These are phyloP conservation scores for Aspergillus ochraceoroseus DNA, from an alignment of 2,329 filamentous ascomycete species.

Conservation along the genomic window DNA sequence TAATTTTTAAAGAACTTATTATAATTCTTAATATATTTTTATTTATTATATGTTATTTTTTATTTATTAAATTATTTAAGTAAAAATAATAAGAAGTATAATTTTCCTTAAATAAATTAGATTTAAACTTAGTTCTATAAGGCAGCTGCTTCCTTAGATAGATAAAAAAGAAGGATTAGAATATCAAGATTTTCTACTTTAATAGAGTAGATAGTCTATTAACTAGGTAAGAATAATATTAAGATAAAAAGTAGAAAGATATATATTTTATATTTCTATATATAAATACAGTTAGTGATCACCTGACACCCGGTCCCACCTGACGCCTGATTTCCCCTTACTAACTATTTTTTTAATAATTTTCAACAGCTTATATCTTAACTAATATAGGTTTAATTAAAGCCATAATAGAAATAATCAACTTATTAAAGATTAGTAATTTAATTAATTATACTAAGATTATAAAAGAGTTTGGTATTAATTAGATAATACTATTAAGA, in stretches of 20 bases:
- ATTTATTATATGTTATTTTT: neutral
- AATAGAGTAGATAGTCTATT: neutral
- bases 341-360: too few relatives aligned
- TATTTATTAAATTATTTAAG: neutral
- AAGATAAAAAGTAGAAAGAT: neutral
- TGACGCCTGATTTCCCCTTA: too few relatives aligned
- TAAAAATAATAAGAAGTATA: neutral
- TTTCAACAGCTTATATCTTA: too few relatives aligned
- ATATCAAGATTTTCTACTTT: conserved; percentile 2
- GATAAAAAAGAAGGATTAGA: neutral
- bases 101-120: neutral
- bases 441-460: too few relatives aligned
- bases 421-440: too few relatives aligned
- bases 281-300: too few relatives aligned
- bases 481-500: too few relatives aligned
- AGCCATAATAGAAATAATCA: too few relatives aligned
- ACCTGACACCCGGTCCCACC: too few relatives aligned
- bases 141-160: neutral
- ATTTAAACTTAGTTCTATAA: neutral
- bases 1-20: neutral
- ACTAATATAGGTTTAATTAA: neutral
- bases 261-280: neutral
- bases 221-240: neutral
- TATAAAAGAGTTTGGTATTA: too few relatives aligned
- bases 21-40: neutral